Evolutionary conservation across 257 asterid genomes (phyloP), one percentile per base, ranked within the genome.

Genomic region (Solanum paucissectum): DNA sequence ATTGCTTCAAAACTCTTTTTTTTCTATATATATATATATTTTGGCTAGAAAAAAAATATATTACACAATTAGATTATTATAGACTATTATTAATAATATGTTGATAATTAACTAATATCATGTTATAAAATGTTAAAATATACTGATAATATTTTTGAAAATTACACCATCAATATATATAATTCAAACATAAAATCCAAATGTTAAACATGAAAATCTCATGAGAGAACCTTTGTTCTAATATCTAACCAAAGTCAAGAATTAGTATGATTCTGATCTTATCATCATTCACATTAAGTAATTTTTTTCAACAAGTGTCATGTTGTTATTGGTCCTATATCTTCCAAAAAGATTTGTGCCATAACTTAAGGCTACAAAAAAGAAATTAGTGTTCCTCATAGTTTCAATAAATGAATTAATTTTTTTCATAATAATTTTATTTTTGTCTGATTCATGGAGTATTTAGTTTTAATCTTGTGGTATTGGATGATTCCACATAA

Each of bases 261-360:
- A 79, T 18, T 81, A 49, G 5, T 49, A 81, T 32, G 36, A 44
- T 74, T 32, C 32, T 46, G 37, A 86, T 49, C 88, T 86, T 86
- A 86, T 86, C 84, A 86, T 36, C 13, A 87, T 20, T 60, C 18
- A 81, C 16, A 27, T 18, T 29, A 29, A 3, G 11, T 20, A 12
- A 5, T 16, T 27, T 44, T 74, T 71, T 71, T 10, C 40, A 13
- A 74, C 34, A 86, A 83, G 52, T 86, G 90, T 85, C 89, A 25
- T 12, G 11, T 32, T n/a, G 20, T 79, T 16, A 71, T 4, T 60
- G 89, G 86, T 25, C 49, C 3, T 72, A 82, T 72, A 88, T 90
- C 86, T 83, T 49, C 88, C 44, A 27, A 20, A 83, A 88, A 83
- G 92, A 90, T 90, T 83, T 86, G 11, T 18, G 85, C 49, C 82